These are phyloP conservation scores for Botryosphaeria agaves DNA, from an alignment of 2,329 filamentous ascomycete genomes.

Conservation along the genomic window DNA sequence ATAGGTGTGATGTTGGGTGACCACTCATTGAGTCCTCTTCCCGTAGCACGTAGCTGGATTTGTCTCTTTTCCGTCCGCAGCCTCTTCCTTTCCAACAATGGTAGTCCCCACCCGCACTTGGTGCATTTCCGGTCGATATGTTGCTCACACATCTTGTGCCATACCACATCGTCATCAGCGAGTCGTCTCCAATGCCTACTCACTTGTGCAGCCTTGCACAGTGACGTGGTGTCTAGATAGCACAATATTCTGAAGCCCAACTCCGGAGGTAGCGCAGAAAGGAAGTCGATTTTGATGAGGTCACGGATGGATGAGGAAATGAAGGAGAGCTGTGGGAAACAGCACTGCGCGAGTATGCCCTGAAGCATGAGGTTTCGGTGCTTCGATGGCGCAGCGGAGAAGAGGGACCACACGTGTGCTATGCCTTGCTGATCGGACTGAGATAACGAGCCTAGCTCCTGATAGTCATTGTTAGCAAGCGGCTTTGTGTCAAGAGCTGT, in stretches of 20 bases:
- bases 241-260: slow-evolving; percentile 86
- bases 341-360: slow-evolving; percentile 90
- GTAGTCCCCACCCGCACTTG: slow-evolving; percentile 90
- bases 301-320: slow-evolving; percentile 83
- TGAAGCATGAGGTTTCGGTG: slow-evolving; percentile 94
- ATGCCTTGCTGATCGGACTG: slow-evolving; percentile 86
- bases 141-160: slow-evolving; percentile 97
- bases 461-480: slow-evolving; percentile 10
- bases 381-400: slow-evolving; percentile 85
- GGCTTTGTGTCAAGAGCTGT: neutral
- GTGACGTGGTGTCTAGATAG: slow-evolving; percentile 79
- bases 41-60: slow-evolving; percentile 52
- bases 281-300: slow-evolving; percentile 93
- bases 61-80: slow-evolving; percentile 75
- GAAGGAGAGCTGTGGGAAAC: slow-evolving; percentile 89
- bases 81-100: slow-evolving; percentile 73
- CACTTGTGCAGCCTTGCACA: slow-evolving; percentile 93
- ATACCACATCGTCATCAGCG: slow-evolving; percentile 94
- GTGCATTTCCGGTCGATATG: slow-evolving; percentile 88
- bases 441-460: slow-evolving; percentile 71
- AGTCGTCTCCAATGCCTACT: slow-evolving; percentile 74
- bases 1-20: slow-evolving; percentile 22
- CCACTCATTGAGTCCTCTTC: slow-evolving; percentile 35
- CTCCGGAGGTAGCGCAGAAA: slow-evolving; percentile 75
- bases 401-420: slow-evolving; percentile 92